Conservation (phyloP, 768 basidiomycete genomes). For the Termitomyces heimii region DNA sequence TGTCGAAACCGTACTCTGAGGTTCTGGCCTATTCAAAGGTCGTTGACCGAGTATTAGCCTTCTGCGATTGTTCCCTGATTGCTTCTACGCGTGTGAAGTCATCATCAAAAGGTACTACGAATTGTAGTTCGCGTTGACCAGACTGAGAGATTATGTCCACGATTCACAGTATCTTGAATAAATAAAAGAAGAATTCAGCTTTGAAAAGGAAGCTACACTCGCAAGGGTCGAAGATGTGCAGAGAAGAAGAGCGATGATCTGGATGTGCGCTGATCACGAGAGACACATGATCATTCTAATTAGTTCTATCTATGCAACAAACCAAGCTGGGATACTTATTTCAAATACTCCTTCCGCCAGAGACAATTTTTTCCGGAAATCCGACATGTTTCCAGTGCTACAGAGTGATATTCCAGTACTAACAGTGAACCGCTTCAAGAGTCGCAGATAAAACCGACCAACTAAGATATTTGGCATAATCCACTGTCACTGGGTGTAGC, state of each 20-base stretch:
- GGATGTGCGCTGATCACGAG: background rate
- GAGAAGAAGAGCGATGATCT: background rate
- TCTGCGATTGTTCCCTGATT: background rate
- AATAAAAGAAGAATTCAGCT: background rate
- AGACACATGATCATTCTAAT: background rate
- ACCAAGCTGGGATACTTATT: no score
- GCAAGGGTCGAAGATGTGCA: background rate
- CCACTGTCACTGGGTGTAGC: background rate
- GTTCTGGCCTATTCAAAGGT: background rate
- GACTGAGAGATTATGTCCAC: background rate
- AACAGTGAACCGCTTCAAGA: no score
- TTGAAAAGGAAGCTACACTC: background rate
- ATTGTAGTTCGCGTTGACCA: background rate
- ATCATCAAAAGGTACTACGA: background rate
- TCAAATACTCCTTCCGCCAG: no score
- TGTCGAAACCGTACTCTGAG: background rate
- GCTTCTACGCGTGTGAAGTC: background rate
- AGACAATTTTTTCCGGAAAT: no score
- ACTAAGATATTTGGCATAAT: background rate
- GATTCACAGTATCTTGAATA: background rate
- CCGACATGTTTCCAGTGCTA: no score
- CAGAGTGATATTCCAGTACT: no score
- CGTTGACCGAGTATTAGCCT: background rate
- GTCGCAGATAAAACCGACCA: background rate
- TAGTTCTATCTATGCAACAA: background rate